These are phyloP conservation scores for Amylocarpus encephaloides DNA, from an alignment of 2,329 filamentous ascomycete species.

Conservation along the genomic window DNA sequence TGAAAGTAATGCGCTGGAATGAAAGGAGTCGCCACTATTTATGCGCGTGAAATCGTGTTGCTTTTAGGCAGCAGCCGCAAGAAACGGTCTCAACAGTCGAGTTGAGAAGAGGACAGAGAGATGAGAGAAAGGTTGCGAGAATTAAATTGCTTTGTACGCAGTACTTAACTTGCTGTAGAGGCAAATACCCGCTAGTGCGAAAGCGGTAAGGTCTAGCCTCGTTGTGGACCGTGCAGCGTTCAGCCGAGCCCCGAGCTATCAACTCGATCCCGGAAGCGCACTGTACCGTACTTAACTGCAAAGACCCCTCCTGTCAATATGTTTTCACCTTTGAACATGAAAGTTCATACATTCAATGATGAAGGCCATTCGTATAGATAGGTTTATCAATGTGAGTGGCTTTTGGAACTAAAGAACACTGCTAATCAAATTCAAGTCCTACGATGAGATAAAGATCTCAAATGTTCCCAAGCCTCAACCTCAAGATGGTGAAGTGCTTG, in stretches of 20 bases:
- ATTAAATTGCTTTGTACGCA: conserved; percentile 1
- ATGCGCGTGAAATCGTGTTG: conserved; percentile 2
- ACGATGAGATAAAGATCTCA: conserved; percentile 30
- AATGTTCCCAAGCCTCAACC: conserved; percentile 31
- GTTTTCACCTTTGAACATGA: too few relatives aligned
- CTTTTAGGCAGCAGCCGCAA: conserved; percentile 8
- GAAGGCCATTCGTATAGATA: too few relatives aligned
- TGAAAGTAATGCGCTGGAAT: conserved; percentile 3
- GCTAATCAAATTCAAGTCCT: conserved; percentile 21
- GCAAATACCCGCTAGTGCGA: too few relatives aligned
- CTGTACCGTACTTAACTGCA: too few relatives aligned
- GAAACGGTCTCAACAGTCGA: background rate
- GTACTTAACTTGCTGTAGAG: background rate
- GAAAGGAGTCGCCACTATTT: conserved; percentile 8
- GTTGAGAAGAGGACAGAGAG: background rate
- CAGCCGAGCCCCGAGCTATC: too few relatives aligned
- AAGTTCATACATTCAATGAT: too few relatives aligned
- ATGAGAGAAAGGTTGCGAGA: background rate
- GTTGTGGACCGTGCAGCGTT: too few relatives aligned
- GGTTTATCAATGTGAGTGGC: too few relatives aligned
- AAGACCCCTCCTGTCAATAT: too few relatives aligned
- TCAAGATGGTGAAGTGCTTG: conserved; percentile 34
- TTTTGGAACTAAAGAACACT: background rate
- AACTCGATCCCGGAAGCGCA: too few relatives aligned
- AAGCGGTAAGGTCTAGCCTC: too few relatives aligned